Conservation (phyloP, 2,329 filamentous ascomycete species). For the Xylariaceae sp. region DNA sequence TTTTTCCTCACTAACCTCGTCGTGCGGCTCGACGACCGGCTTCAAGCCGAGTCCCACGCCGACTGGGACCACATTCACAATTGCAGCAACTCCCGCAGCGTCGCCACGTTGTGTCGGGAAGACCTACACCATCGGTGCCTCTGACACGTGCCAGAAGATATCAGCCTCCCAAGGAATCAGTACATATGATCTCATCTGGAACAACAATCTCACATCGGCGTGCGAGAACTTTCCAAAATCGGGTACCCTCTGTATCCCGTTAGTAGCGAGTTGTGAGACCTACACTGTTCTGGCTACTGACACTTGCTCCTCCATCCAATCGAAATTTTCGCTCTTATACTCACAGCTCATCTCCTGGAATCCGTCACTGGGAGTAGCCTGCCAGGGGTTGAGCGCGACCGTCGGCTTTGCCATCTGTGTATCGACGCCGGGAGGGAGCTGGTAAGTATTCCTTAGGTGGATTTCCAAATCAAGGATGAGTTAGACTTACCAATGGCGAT, state of each 20-base stretch:
- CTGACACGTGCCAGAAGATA: conserved; percentile 10
- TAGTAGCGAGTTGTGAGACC: background rate
- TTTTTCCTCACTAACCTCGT: conserved; percentile 1
- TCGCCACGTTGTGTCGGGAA: background rate
- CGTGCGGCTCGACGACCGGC: background rate
- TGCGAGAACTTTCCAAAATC: conserved; percentile 6
- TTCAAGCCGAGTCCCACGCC: conserved; percentile 3
- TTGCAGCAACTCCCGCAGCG: background rate
- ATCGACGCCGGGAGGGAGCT: conserved; percentile 1
- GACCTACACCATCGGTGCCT: background rate
- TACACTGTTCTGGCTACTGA: conserved; percentile 2
- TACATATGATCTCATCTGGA: conserved; percentile 9
- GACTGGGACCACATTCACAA: background rate
- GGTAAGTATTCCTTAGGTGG: too few species aligned
- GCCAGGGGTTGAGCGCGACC: background rate
- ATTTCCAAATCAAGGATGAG: too few species aligned
- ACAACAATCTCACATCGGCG: background rate
- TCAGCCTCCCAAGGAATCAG: conserved; percentile 13
- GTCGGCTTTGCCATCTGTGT: conserved; percentile 4
- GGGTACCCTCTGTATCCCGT: conserved; percentile 1
- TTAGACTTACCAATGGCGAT: background rate
- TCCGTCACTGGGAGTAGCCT: background rate
- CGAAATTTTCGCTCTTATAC: background rate
- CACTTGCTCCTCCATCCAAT: conserved; percentile 1
- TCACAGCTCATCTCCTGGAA: conserved; percentile 9